Evolutionary conservation across 257 asterid species (phyloP).

Genomic region (Dorcoceras hygrometricum): DNA sequence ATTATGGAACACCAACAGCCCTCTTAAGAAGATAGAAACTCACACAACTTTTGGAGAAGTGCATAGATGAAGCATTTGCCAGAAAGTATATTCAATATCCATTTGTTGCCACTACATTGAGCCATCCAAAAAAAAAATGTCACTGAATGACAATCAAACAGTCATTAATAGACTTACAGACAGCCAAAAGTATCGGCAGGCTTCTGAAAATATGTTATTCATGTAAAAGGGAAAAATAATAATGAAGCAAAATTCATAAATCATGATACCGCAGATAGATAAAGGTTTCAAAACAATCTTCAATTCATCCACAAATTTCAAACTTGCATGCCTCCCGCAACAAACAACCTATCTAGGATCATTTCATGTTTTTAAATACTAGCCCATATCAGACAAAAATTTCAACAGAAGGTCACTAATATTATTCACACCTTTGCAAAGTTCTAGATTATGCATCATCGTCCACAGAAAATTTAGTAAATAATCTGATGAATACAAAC

Average conservation of each 20-base stretch:
- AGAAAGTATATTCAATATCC: constrained; percentile 96
- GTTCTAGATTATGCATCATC: too few species aligned
- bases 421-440: too few species aligned
- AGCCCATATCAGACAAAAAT: neutral
- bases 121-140: constrained; percentile 31
- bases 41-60: constrained; percentile 98
- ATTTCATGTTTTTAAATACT: neutral
- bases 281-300: neutral
- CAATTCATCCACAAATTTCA: neutral
- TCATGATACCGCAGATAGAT: neutral
- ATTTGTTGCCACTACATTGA: constrained; percentile 92
- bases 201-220: constrained; percentile 11
- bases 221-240: neutral
- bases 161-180: neutral
- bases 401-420: neutral
- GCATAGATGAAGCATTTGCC: constrained; percentile 99
- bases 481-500: too few species aligned
- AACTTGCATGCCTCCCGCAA: neutral
- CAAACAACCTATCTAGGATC: neutral
- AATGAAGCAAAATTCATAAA: constrained; percentile 19
- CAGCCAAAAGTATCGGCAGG: constrained; percentile 3
- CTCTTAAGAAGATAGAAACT: constrained; percentile 41
- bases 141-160: constrained; percentile 16
- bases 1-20: constrained; percentile 21
- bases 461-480: too few species aligned